Evolutionary conservation across 169 alveolate species (phyloP).

Genomic region (Babesia microti): DNA sequence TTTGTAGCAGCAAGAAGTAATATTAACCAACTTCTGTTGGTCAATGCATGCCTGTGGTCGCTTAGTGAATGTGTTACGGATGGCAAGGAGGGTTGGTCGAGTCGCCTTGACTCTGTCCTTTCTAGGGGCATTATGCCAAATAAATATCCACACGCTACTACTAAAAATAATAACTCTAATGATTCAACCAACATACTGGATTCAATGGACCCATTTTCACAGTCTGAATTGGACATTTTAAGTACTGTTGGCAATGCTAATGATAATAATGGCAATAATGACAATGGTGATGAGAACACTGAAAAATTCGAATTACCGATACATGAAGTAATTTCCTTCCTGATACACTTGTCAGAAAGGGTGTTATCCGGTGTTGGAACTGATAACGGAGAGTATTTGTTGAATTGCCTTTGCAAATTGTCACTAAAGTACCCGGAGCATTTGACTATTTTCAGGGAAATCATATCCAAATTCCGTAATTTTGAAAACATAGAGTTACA

Average conservation of each 20-base stretch:
- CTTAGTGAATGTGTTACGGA: conserved; percentile 79
- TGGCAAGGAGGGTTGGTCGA: too few relatives aligned
- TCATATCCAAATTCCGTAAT: conserved; percentile 43
- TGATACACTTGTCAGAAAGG: not conserved
- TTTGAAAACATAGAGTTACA: conserved; percentile 55
- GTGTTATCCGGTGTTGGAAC: conserved; percentile 4
- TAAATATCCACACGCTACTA: conserved; percentile 29
- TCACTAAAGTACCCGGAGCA: conserved; percentile 42
- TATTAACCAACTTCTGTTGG: conserved; percentile 73
- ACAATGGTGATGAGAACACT: not conserved
- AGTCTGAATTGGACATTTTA: too few relatives aligned
- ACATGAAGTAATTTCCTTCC: not conserved
- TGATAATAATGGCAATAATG: not conserved
- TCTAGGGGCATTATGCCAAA: too few relatives aligned
- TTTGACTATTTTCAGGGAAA: conserved; percentile 26
- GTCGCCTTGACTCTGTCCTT: too few relatives aligned
- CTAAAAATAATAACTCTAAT: conserved; percentile 22
- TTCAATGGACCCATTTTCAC: too few relatives aligned
- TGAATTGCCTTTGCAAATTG: conserved; percentile 54
- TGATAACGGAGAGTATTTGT: conserved; percentile 45
- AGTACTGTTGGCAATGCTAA: conserved; percentile 2
- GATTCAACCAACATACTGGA: conserved; percentile 16
- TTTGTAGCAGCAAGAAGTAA: conserved; percentile 67
- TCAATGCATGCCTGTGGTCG: conserved; percentile 78
- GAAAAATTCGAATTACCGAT: not conserved